phyloP scores from a whole-genome alignment of 1,284 basidiomycete species.

The Anthracocystis panici-leucophaei region DNA sequence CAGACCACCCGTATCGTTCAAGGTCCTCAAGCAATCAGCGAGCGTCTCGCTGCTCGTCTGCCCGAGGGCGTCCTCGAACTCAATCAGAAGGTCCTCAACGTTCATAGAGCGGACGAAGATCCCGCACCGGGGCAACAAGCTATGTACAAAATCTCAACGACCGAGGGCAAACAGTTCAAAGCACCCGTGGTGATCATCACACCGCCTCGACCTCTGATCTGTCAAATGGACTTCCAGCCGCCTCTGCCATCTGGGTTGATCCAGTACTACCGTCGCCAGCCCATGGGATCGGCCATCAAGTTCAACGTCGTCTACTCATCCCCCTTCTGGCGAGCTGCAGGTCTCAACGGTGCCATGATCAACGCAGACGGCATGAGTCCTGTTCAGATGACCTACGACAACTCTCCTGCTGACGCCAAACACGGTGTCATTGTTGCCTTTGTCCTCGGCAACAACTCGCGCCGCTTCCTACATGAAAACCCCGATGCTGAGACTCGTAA shows the following conservation, averaged over 20 bases:
- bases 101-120: constrained; percentile 11
- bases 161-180: constrained; percentile 17
- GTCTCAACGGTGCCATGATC: constrained; percentile 43
- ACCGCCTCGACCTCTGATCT: constrained; percentile 35
- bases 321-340: constrained; percentile 45
- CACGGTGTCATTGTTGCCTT: constrained; percentile 43
- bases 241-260: constrained; percentile 39
- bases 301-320: constrained; percentile 42
- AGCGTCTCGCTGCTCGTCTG: constrained; percentile 34
- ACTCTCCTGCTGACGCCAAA: constrained; percentile 36
- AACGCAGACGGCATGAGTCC: constrained; percentile 40
- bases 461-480: constrained; percentile 32
- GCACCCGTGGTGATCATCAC: constrained; percentile 43
- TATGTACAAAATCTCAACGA: constrained; percentile 27
- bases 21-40: constrained; percentile 40
- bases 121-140: not conserved
- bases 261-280: constrained; percentile 50
- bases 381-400: constrained; percentile 50
- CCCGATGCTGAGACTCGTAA: constrained; percentile 26
- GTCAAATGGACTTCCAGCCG: constrained; percentile 43
- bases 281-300: constrained; percentile 52
- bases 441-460: constrained; percentile 43
- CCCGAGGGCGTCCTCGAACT: constrained; percentile 17
- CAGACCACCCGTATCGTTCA: constrained; percentile 43
- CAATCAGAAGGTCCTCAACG: constrained; percentile 21